phyloP scores from a whole-genome alignment of 352 stramenopile species.

The Globisporangium rhizosaccharum region DNA sequence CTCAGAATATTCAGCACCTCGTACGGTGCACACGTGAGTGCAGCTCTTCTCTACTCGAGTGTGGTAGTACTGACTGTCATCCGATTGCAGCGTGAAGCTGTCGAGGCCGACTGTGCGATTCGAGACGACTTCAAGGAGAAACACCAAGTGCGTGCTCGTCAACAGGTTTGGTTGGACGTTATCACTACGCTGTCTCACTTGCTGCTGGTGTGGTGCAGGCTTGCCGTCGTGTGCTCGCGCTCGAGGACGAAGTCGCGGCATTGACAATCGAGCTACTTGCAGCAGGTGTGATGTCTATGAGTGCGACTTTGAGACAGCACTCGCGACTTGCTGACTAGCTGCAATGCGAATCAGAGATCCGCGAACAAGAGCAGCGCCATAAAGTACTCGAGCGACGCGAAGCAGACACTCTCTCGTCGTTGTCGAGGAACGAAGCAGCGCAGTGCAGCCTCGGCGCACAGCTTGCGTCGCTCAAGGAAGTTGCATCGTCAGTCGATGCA shows the following conservation, averaged over 20 bases:
- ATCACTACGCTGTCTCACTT: background rate
- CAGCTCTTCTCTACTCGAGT: background rate
- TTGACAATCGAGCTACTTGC: background rate
- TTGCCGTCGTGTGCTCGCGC: too few species aligned
- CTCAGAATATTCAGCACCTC: slow-evolving; percentile 7
- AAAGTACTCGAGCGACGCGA: background rate
- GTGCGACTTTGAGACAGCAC: too few species aligned
- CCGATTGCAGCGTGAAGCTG: background rate
- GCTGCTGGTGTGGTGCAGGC: background rate
- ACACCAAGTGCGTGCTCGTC: background rate
- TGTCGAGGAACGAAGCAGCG: background rate
- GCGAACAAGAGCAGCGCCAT: background rate
- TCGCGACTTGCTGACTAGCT: too few species aligned
- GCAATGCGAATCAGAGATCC: background rate
- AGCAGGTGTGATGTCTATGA: background rate
- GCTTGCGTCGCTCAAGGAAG: background rate
- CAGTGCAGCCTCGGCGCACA: background rate
- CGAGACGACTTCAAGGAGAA: background rate
- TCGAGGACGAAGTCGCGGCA: background rate
- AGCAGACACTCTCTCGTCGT: background rate
- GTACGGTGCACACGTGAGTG: background rate
- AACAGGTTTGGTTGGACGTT: too few species aligned
- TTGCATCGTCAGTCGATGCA: background rate
- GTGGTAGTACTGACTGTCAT: background rate
- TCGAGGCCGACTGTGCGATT: background rate